Evolutionary conservation across 2,329 filamentous ascomycete species (phyloP), one percentile per base, ranked within the genome.

Genomic region (Phaeosphaeria sp.): DNA sequence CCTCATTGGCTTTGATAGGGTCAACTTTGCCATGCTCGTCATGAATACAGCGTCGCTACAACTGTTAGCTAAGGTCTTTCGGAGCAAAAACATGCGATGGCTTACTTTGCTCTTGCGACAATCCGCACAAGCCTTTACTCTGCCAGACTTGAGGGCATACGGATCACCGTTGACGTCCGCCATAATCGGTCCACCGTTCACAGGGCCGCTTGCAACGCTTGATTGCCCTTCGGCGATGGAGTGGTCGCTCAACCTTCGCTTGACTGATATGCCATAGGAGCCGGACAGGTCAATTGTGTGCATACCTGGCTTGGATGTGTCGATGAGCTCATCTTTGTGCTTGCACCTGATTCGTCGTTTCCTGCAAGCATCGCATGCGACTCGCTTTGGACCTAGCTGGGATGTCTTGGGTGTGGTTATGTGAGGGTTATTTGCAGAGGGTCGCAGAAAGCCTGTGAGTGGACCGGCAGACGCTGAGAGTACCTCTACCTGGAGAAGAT

Each of bases 1-100:
- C 80, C 68, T 89, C 86, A 50, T 85, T 84, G 2, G 86, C 85
- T 69, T 89, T 89, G 66, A 87, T 74, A 1, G 86, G 87, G 71
- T 89, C 87, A 24, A 89, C 82, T 55, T 86, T 83, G 49, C 87
- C 87, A 63, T 84, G 83, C 63, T 88, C 86, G 66, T 89, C 87
- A 67, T 89, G 87, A 49, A 89, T 87, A 68, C 87, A 89, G 67
- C 87, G 86, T 57, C 87, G 86, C 86, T 89, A 55, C 20, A 24
- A 21, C 44, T 68, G 66, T 73, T 65, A 75, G 66, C 39, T 44
- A 36, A 22, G 6, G 22, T 1, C 4, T 21, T 20, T n/a, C 18
- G n/a, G 6, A 3, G 3, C 25, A 33, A 21, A 8, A 17, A 40
- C 2, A 6, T 42, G n/a, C 25, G 20, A 2, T 36, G 17, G 22